These are phyloP conservation scores for Aaosphaeria arxii DNA, from an alignment of 2,329 filamentous ascomycete species.

Conservation along the genomic window DNA sequence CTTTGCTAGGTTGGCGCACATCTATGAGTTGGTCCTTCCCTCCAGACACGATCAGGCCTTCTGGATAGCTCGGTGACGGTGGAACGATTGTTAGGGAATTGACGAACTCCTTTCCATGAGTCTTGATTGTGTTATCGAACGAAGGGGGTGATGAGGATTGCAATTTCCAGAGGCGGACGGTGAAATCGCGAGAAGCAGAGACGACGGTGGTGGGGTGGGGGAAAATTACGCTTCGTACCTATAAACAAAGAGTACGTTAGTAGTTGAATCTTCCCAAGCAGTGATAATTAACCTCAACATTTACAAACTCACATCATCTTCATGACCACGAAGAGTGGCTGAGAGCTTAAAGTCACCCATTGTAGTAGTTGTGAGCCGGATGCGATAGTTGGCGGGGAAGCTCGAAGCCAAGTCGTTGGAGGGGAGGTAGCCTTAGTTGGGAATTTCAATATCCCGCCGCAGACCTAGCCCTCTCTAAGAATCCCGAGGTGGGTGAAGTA, in stretches of 20 bases:
- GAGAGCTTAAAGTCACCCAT: conserved; percentile 93
- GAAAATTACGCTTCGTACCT: conserved; percentile 87
- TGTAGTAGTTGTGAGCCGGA: conserved; percentile 22
- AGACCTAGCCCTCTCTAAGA: too few relatives aligned
- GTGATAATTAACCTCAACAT: not conserved
- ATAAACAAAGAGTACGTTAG: not conserved
- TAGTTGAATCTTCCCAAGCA: too few relatives aligned
- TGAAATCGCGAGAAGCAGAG: conserved; percentile 88
- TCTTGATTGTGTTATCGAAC: conserved; percentile 76
- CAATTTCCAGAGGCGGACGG: conserved; percentile 81
- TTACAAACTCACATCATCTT: conserved; percentile 74
- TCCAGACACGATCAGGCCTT: conserved; percentile 81
- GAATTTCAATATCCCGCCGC: too few relatives aligned
- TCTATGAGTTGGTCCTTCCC: conserved; percentile 94
- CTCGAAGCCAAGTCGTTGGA: conserved; percentile 2
- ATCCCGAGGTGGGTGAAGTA: too few relatives aligned
- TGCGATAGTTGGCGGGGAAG: conserved; percentile 8
- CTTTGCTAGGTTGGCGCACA: conserved; percentile 68
- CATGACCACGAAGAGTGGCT: conserved; percentile 82
- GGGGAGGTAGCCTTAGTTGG: conserved; percentile 1
- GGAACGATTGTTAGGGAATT: conserved; percentile 79
- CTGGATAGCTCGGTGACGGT: conserved; percentile 61
- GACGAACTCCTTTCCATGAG: conserved; percentile 80
- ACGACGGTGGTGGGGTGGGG: conserved; percentile 69
- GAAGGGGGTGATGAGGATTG: conserved; percentile 61